Evolutionary conservation across 176 grass and related monocot species (phyloP), one percentile per base, ranked within the genome.

Genomic region (Dactylis glomerata): DNA sequence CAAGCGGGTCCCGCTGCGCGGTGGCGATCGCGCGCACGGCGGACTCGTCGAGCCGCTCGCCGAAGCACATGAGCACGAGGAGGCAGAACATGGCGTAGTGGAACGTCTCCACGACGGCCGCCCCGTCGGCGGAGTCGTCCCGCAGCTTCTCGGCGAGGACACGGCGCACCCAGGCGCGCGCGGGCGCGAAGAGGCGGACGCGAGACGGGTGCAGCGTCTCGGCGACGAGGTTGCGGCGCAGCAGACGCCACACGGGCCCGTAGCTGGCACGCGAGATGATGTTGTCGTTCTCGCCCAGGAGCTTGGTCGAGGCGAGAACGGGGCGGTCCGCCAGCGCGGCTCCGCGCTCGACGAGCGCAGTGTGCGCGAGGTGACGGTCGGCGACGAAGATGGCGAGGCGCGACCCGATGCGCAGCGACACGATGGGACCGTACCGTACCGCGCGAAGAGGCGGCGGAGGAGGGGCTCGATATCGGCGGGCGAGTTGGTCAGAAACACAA

Each of bases 1-100:
- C 31, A 13, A 91, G 62, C 22, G 10, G 19, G 1, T 81, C 70
- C 10, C 87, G 44, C 81, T 73, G 81, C 26, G 68, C 50, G 26
- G 51, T 40, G 26, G 81, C 80, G 63, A 95, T 92, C 52, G 50
- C 86, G 54, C 84, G 77, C 46, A 91, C 79, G 1, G 79, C 58
- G 5, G 66, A 5, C 90, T 96, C 86, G 40, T 89, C 86, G 7
- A 96, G 80, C 24, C 78, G 75, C 86, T 92, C 88, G 54, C 93
- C 88, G 76, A 96, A 96, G 91, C 91, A 96, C 85, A 95, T 92
- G 10, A 79, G 70, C 45, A 92, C 90, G 5, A 95, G 90, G 14
- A 95, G 81, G 68, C 58, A 81, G 80, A 95, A 95, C 85, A 91
- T 86, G 63, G 86, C 73, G 55, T 86, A 91, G 41, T 88, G 90